Evolutionary conservation across 2,329 filamentous ascomycete species (phyloP), one percentile per base, ranked within the genome.

Genomic region (Aspergillus terreus): DNA sequence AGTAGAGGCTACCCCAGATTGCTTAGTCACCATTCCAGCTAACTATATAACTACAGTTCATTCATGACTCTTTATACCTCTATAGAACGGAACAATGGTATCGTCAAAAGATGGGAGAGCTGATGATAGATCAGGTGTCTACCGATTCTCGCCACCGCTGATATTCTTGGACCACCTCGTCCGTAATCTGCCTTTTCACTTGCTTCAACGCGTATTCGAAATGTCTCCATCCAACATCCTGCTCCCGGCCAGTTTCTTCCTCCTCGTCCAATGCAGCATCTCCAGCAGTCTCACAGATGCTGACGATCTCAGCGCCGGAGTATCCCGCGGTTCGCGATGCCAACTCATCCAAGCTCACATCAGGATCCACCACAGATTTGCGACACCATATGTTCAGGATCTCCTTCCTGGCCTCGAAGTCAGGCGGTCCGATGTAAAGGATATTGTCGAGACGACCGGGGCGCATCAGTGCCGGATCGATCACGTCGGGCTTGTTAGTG

Each of bases 381-480:
- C 76, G 75, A 1, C 85, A 81, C 64, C 87, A 84, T 47, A 90
- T 85, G 14, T 76, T 71, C 50, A 96, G 80, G 49, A 97, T 92
- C 57, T 90, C 87, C 63, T 81, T 82, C 7, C 92, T 81, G 0
- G 90, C 90, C 6, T 82, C 75, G 43, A 79, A 72, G 63, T 90
- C 85, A 0, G 92, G 92, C 3, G 90, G 87, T 0, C 89, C 88
- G 41, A 96, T 89, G 68, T 95, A 96, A 43, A 96, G 81, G 32
- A 91, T 79, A 58, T 87, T 82, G 63, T 95, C 90, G 68, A 97
- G 89, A 25, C 92, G 82, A 1, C 92, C 92, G 0, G 90, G 88
- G 1, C 92, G 83, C 65, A 96, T 82, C 32, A 97, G 79, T 1
- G 92, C 92, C 1, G 89, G 83, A 66, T 97, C 92, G 17, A 97